Conservation (phyloP, 78 protist genomes). For the Monocercomonoides exilis region DNA sequence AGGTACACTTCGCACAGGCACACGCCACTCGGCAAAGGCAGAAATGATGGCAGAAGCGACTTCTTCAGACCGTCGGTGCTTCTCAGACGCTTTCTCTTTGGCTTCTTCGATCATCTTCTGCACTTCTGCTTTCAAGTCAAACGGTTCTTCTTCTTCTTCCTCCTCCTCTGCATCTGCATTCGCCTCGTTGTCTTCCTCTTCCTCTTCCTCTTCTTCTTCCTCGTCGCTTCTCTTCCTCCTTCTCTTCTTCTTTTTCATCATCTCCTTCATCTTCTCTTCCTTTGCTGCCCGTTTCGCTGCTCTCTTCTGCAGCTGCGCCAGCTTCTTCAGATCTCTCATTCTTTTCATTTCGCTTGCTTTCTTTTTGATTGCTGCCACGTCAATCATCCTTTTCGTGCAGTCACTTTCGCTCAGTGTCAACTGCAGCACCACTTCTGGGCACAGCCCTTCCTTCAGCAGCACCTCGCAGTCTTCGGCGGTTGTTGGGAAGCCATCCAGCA, state of each 20-base stretch:
- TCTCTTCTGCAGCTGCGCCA: too few species aligned
- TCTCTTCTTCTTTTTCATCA: neutral
- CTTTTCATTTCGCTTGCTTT: neutral
- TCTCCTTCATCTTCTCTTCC: neutral
- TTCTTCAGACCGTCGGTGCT: neutral
- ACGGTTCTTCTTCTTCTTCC: neutral
- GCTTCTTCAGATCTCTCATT: too few species aligned
- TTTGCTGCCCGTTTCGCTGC: too few species aligned
- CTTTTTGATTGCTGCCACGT: neutral
- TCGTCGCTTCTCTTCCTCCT: neutral
- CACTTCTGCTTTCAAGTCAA: neutral
- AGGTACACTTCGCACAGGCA: neutral
- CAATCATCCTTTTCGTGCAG: neutral
- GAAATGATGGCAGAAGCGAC: neutral
- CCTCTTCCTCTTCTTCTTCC: neutral
- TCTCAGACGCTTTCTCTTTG: neutral
- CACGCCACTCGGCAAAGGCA: neutral
- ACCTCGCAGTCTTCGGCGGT: neutral
- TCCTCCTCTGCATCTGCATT: neutral
- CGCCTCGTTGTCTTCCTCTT: neutral
- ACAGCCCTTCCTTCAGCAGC: neutral
- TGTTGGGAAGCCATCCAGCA: conserved; percentile 1
- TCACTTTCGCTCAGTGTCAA: neutral
- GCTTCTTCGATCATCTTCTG: neutral
- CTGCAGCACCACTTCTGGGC: neutral